Conservation (phyloP, 2,329 filamentous ascomycete species). For the Berkeleyomyces rouxiae region DNA sequence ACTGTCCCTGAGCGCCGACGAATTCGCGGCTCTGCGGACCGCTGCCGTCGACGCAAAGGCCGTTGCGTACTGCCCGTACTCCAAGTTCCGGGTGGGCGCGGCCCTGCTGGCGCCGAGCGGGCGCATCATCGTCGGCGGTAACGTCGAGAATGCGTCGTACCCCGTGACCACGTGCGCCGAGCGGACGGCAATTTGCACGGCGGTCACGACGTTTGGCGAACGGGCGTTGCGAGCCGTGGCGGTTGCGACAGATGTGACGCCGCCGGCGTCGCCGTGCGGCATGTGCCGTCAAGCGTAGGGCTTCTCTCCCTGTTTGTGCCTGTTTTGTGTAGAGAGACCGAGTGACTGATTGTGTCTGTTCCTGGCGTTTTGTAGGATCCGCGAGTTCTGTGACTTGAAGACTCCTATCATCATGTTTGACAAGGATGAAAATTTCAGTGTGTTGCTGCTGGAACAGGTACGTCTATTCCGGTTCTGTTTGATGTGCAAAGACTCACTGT, state of each 20-base stretch:
- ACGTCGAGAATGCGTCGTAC: constrained; percentile 86
- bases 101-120: constrained; percentile 45
- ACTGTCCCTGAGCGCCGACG: constrained; percentile 36
- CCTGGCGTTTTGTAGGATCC: constrained; percentile 38
- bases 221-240: constrained; percentile 58
- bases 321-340: neutral
- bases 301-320: constrained; percentile 15
- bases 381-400: constrained; percentile 53
- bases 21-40: constrained; percentile 47
- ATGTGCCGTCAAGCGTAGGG: constrained; percentile 87
- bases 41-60: constrained; percentile 55
- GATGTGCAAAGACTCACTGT: neutral
- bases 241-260: constrained; percentile 62
- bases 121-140: constrained; percentile 46
- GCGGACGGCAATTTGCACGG: constrained; percentile 70
- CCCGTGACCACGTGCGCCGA: constrained; percentile 94
- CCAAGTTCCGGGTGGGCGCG: constrained; percentile 77
- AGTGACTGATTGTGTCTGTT: neutral
- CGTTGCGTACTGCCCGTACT: constrained; percentile 83
- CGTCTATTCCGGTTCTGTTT: constrained; percentile 14
- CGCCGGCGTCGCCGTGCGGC: constrained; percentile 65
- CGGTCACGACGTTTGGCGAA: constrained; percentile 43
- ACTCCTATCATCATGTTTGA: constrained; percentile 89
- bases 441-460: constrained; percentile 53
- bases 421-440: constrained; percentile 54